These are phyloP conservation scores for Staphylotrichum longicolle DNA, from an alignment of 495 filamentous ascomycete genomes.

Conservation along the genomic window DNA sequence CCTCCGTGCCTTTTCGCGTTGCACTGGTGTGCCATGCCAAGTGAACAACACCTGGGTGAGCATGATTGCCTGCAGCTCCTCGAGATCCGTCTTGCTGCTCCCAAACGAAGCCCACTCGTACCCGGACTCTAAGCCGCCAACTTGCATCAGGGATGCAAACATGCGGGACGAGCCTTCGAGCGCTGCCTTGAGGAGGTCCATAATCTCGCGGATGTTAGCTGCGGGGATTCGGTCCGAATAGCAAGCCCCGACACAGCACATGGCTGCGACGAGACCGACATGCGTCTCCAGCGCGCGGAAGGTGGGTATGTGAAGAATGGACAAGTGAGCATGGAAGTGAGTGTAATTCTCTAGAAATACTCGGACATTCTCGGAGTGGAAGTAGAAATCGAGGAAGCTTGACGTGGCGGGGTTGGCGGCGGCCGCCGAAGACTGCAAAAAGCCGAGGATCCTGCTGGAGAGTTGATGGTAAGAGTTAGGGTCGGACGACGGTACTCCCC, in stretches of 20 bases:
- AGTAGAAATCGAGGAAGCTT: conserved; percentile 47
- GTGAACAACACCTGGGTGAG: conserved; percentile 56
- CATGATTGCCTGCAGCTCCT: conserved; percentile 59
- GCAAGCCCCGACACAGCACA: conserved; percentile 66
- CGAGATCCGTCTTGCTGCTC: conserved; percentile 43
- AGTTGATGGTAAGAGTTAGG: conserved; percentile 50
- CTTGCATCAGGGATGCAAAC: conserved; percentile 38
- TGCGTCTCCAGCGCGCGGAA: conserved; percentile 60
- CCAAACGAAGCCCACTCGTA: conserved; percentile 36
- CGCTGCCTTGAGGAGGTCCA: conserved; percentile 52
- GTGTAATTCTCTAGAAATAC: conserved; percentile 60
- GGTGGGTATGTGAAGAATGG: conserved; percentile 66
- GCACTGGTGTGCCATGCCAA: conserved; percentile 61
- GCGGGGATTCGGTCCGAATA: conserved; percentile 57
- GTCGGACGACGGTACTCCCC: conserved; percentile 42
- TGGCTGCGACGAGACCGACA: conserved; percentile 57
- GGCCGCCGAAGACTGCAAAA: conserved; percentile 52
- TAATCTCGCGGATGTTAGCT: conserved; percentile 56
- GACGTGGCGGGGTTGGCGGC: conserved; percentile 34
- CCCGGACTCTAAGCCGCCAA: conserved; percentile 32
- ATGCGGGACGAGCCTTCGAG: conserved; percentile 52
- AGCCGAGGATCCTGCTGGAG: conserved; percentile 50
- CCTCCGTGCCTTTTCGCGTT: conserved; percentile 54
- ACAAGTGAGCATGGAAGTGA: conserved; percentile 65
- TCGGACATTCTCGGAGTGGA: conserved; percentile 59